Base-by-base conservation (phyloP, 192 early-diverging fungal species). In the Entophlyctis luteolus region DNA sequence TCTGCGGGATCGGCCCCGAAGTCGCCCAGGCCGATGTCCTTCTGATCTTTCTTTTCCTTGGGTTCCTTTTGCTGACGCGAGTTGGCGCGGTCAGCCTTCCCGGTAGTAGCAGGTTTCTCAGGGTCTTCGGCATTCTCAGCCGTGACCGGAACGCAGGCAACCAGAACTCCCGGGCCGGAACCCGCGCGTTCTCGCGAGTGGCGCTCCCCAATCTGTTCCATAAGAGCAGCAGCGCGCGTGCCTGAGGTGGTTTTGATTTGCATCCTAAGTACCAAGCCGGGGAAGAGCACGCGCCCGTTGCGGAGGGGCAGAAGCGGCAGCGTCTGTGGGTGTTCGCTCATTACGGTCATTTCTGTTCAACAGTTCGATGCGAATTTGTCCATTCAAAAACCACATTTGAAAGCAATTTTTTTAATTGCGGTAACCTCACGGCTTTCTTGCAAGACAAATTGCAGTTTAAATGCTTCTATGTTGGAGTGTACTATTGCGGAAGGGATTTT, bases 261-360 rank as follows among this genome's bases (percentile, higher is more conserved):
- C n/a, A 85, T 62, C 2, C 84, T 78, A 33, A 84, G 70, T 10
- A 88, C 83, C 4, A 86, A 75, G 8, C 83, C 83, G 10, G 89
- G 89, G 3, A 89, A 72, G 14, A 91, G 75, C 8, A 88, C 83
- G 50, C 72, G 70, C 32, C 57, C 50, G 67, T 75, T 75, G 50
- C 69, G 57, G 14, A 73, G 71, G 5, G 80, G 80, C 10, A 78
- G 55, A 32, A 81, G 53, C 28, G 74, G 60, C 16, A 81, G 66
- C 10, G 46, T 16, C 36, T 32, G 48, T 63, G 71, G 20, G 50
- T 14, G 25, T 53, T n/a, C n/a, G n/a, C n/a, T n/a, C n/a, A n/a
- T n/a, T n/a, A n/a, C n/a, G n/a, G n/a, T n/a, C n/a, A n/a, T n/a
- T n/a, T n/a, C n/a, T n/a, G n/a, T n/a, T n/a, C n/a, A n/a, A n/a